Percentiles rank a stretch among this genome's conserved stretches.
phyloP scores from a whole-genome alignment of 108 stramenopile species.

The Epipyxis sp. region DNA sequence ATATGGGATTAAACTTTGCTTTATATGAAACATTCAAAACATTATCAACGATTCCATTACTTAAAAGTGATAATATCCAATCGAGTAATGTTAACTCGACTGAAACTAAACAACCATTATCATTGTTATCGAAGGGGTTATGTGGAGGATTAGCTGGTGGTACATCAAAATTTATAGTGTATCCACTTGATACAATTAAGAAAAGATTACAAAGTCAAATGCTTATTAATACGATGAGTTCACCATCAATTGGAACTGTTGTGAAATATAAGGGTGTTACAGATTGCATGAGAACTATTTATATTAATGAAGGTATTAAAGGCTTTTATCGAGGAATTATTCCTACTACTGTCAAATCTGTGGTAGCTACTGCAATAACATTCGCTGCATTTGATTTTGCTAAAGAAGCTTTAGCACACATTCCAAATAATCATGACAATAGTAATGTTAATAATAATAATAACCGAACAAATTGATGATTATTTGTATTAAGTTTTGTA shows the following conservation, averaged over 20 bases:
- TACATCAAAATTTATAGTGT: conserved; percentile 76
- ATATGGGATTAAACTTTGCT: conserved; percentile 87
- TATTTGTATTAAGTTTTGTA: no score
- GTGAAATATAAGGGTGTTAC: conserved; percentile 62
- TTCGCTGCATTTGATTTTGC: conserved; percentile 60
- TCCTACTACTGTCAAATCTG: conserved; percentile 65
- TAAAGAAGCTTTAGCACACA: conserved; percentile 48
- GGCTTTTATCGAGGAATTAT: conserved; percentile 67
- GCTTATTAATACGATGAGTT: conserved; percentile 15
- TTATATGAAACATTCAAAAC: conserved; percentile 69
- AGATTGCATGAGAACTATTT: conserved; percentile 65
- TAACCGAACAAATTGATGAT: no score
- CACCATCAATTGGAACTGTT: not conserved
- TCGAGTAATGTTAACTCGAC: not conserved
- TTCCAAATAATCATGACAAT: no score
- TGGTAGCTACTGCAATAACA: conserved; percentile 52
- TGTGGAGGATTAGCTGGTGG: conserved; percentile 79
- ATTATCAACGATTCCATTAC: conserved; percentile 44
- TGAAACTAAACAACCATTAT: not conserved
- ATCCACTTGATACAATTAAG: conserved; percentile 87
- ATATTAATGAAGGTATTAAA: conserved; percentile 60
- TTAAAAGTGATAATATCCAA: conserved; percentile 38
- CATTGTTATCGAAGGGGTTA: conserved; percentile 36
- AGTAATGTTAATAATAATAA: conserved; percentile 42
- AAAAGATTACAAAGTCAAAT: conserved; percentile 86